phyloP scores from a whole-genome alignment of 2,329 filamentous ascomycete genomes.

The Curvularia lunata region DNA sequence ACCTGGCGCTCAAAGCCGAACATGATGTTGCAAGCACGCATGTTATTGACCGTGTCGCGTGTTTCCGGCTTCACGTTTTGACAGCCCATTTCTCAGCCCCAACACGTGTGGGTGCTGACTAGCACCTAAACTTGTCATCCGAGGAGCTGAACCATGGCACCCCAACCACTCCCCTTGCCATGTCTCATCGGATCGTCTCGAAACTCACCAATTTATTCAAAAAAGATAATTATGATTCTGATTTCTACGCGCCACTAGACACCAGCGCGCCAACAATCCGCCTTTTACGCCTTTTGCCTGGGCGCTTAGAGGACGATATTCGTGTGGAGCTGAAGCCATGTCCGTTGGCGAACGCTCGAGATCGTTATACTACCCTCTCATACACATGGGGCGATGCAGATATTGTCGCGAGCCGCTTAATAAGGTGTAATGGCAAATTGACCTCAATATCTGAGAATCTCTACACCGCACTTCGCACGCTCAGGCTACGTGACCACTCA shows the following conservation, averaged over 20 bases:
- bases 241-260: conserved; percentile 3
- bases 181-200: conserved; percentile 10
- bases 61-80: background rate
- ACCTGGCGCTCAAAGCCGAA: background rate
- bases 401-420: conserved; percentile 12
- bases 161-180: background rate
- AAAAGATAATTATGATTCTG: background rate
- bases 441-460: conserved; percentile 24
- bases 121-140: conserved; percentile 1
- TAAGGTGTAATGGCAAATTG: conserved; percentile 16
- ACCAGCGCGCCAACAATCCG: conserved; percentile 10
- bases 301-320: conserved; percentile 15
- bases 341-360: conserved; percentile 12
- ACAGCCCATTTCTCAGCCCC: background rate
- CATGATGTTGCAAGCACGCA: background rate
- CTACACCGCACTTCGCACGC: conserved; percentile 18
- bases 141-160: background rate
- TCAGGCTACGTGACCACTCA: conserved; percentile 12
- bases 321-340: conserved; percentile 9
- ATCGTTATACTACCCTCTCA: conserved; percentile 21
- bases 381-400: conserved; percentile 21
- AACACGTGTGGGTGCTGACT: conserved; percentile 1
- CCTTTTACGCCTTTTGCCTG: conserved; percentile 17
- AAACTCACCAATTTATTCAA: conserved; percentile 2
- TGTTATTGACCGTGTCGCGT: background rate